A percentile compares a stretch with the other conserved stretches of the same genome.
phyloP scores from a whole-genome alignment of 495 filamentous ascomycete genomes.

The Penicillium arizonense region DNA sequence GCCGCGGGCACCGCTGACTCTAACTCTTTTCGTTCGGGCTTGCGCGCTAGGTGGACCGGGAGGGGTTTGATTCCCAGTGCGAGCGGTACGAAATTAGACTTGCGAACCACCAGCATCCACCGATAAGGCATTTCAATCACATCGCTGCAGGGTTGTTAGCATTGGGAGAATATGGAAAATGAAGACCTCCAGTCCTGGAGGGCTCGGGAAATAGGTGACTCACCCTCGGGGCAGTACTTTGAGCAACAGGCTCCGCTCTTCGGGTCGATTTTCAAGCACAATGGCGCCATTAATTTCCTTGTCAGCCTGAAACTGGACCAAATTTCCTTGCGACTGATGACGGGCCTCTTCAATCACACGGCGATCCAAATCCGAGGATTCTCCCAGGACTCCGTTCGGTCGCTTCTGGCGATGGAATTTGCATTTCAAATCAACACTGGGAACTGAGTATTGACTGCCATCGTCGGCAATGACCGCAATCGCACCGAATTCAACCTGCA shows the following conservation, averaged over 20 bases:
- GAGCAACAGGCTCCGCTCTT: slow-evolving; percentile 67
- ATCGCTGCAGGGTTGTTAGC: slow-evolving; percentile 34
- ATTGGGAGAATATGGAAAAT: slow-evolving; percentile 6
- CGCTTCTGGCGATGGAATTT: slow-evolving; percentile 89
- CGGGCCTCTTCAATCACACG: slow-evolving; percentile 57
- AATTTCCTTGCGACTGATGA: slow-evolving; percentile 67
- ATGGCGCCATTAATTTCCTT: slow-evolving; percentile 89
- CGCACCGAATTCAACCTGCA: slow-evolving; percentile 81
- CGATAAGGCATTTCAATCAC: slow-evolving; percentile 54
- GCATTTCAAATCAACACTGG: slow-evolving; percentile 88
- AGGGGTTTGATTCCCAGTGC: slow-evolving; percentile 57
- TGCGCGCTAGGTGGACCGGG: slow-evolving; percentile 54
- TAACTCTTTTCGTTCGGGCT: slow-evolving; percentile 47
- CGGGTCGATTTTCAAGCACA: slow-evolving; percentile 75
- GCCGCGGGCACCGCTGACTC: slow-evolving; percentile 53
- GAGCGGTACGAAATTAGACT: slow-evolving; percentile 49
- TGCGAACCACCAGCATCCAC: slow-evolving; percentile 54
- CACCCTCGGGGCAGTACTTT: slow-evolving; percentile 88
- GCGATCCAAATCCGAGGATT: slow-evolving; percentile 67
- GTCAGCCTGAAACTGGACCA: slow-evolving; percentile 85
- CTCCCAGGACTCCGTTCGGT: slow-evolving; percentile 63
- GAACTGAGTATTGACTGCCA: slow-evolving; percentile 84
- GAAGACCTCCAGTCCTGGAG: not conserved
- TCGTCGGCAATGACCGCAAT: slow-evolving; percentile 89
- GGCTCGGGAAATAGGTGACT: slow-evolving; percentile 27